phyloP scores from a whole-genome alignment of 1,284 basidiomycete genomes.

The Sparassis latifolia region DNA sequence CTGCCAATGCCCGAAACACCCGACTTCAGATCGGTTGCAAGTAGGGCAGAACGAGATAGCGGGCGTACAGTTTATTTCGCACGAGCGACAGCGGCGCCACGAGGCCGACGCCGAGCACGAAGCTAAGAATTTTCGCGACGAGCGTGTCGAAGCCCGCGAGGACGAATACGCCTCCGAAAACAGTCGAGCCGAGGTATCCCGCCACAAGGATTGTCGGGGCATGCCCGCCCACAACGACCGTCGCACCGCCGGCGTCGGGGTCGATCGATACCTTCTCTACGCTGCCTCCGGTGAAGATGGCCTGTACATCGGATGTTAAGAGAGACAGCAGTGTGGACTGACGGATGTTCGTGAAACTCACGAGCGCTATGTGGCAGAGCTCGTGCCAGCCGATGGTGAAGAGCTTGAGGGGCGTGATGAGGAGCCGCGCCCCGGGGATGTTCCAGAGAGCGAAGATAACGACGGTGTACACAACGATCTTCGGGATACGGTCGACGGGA shows the following conservation, averaged over 20 bases:
- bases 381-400: constrained; percentile 83
- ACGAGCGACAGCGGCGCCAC: constrained; percentile 72
- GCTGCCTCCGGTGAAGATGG: constrained; percentile 69
- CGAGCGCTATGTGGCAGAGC: constrained; percentile 72
- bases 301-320: constrained; percentile 35
- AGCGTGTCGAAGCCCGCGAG: constrained; percentile 76
- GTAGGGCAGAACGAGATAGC: not conserved
- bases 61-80: constrained; percentile 69
- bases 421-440: constrained; percentile 63
- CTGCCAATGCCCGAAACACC: constrained; percentile 28
- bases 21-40: not conserved
- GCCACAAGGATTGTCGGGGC: constrained; percentile 64
- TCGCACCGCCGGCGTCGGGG: constrained; percentile 74
- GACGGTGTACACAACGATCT: constrained; percentile 76
- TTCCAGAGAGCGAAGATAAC: constrained; percentile 80
- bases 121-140: constrained; percentile 76
- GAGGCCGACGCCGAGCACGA: constrained; percentile 70
- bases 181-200: constrained; percentile 73
- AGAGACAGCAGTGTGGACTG: not conserved
- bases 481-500: constrained; percentile 1
- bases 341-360: constrained; percentile 31
- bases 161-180: constrained; percentile 73
- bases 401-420: constrained; percentile 76
- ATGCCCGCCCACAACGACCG: constrained; percentile 67
- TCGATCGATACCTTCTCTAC: constrained; percentile 75